A percentile compares a stretch with the other conserved stretches of the same genome.
Conservation (phyloP, 1,284 basidiomycete species). For the Ganoderma leucocontextum region DNA sequence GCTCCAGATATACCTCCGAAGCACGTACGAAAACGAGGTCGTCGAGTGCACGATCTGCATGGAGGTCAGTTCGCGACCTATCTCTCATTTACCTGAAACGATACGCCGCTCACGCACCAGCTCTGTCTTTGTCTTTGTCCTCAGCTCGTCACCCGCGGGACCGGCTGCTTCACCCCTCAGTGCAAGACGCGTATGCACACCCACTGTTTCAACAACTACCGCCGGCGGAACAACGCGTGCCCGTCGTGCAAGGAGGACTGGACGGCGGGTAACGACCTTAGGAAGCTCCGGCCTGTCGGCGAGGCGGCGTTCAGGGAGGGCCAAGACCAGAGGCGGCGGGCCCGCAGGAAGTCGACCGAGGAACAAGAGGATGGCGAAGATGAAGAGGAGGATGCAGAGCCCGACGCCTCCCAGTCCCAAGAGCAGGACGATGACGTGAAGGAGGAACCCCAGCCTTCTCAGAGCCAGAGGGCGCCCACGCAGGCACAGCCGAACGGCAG, state of each 20-base stretch:
- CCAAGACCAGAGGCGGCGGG: slow-evolving; percentile 60
- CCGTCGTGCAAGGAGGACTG: slow-evolving; percentile 67
- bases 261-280: slow-evolving; percentile 53
- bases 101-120: not conserved
- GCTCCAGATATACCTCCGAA: slow-evolving; percentile 76
- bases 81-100: not conserved
- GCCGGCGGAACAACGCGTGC: slow-evolving; percentile 54
- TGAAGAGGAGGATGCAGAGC: slow-evolving; percentile 52
- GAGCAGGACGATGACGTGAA: slow-evolving; percentile 50
- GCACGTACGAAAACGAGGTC: slow-evolving; percentile 76
- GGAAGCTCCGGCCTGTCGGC: slow-evolving; percentile 61
- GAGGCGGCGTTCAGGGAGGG: slow-evolving; percentile 71
- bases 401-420: slow-evolving; percentile 47
- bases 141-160: slow-evolving; percentile 73
- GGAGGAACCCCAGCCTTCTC: slow-evolving; percentile 41
- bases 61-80: slow-evolving; percentile 55
- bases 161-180: slow-evolving; percentile 66
- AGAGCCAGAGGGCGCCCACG: slow-evolving; percentile 32
- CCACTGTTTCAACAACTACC: slow-evolving; percentile 67
- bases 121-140: not conserved
- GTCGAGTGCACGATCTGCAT: slow-evolving; percentile 80
- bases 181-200: slow-evolving; percentile 75
- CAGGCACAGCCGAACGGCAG: slow-evolving; percentile 41
- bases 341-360: slow-evolving; percentile 43
- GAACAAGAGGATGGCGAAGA: slow-evolving; percentile 54